Base-by-base conservation (phyloP, 805 yeast genomes). In the Candida alai region DNA sequence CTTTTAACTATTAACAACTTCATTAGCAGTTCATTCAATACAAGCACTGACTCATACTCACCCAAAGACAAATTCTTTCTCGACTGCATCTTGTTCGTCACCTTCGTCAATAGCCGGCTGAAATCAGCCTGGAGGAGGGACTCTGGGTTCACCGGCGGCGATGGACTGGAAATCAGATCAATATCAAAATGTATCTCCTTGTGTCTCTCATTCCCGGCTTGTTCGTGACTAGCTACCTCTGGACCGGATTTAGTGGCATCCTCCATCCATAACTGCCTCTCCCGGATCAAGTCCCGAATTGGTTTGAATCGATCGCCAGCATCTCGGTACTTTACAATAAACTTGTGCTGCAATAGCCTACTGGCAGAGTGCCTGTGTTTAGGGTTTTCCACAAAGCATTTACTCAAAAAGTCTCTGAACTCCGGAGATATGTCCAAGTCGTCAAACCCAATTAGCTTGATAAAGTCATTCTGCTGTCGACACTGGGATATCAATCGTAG, bases 231-330 rank as follows among this genome's bases (percentile, higher is more conserved):
- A 6, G 4, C 11, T n/a, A n/a, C n/a, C n/a, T n/a, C n/a, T n/a
- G n/a, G n/a, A 56, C 47, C 42, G 58, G 64, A 39, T 65, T 54
- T n/a, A n/a, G n/a, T n/a, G n/a, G n/a, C n/a, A 2, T 60, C 66
- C 37, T 60, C 62, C 43, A 64, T 67, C 68, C 70, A 64, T 18
- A 53, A 36, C 25, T 52, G 55, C 36, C 63, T 66, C 10, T 51
- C 50, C 1, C 67, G 58, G 18, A 65, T 60, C 12, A 65, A 43
- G 28, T 48, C 41, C 32, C 58, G 58, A 13, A 65, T 34, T 6
- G 41, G 28, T 17, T 55, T 54, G 10, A 29, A 23, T 13, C 34
- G 32, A 7, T 40, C 44, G 2, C 33, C 32, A 3, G 37, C 35
- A 4, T 43, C 28, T 2, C 41, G 36, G 24, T 44, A 36, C 20